A percentile compares a stretch with the other conserved stretches of the same genome.
Evolutionary conservation across 1,139 yeast genomes (phyloP).

Genomic region (Candida anutae): DNA sequence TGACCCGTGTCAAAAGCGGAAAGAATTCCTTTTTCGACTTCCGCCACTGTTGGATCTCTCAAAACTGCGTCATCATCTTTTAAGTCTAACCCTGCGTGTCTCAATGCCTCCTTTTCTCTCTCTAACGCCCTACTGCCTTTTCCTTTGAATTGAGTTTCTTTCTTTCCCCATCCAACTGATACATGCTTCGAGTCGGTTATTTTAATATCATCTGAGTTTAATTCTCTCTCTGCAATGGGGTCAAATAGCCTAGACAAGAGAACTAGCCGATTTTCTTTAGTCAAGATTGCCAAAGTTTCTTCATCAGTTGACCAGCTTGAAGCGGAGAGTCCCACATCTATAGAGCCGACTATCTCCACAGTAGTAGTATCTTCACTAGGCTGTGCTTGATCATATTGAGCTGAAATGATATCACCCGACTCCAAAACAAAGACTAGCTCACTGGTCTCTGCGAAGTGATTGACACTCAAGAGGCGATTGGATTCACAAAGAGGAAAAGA

Average conservation of each 20-base stretch:
- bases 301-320: constrained; percentile 92
- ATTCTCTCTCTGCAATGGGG: constrained; percentile 57
- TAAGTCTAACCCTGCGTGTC: constrained; percentile 59
- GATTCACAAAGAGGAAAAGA: constrained; percentile 20
- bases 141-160: constrained; percentile 95
- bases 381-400: constrained; percentile 46
- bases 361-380: constrained; percentile 47
- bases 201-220: constrained; percentile 56
- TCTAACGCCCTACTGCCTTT: constrained; percentile 82
- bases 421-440: constrained; percentile 56
- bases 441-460: constrained; percentile 57
- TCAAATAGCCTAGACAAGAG: constrained; percentile 74
- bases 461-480: constrained; percentile 36
- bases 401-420: constrained; percentile 63
- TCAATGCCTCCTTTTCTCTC: constrained; percentile 50
- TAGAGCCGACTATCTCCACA: constrained; percentile 75
- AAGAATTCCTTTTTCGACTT: constrained; percentile 59
- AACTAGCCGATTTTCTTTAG: constrained; percentile 53
- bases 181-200: constrained; percentile 70
- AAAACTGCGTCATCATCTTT: constrained; percentile 43
- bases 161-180: constrained; percentile 97
- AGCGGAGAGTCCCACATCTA: constrained; percentile 66
- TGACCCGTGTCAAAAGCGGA: constrained; percentile 44
- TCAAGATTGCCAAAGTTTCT: constrained; percentile 69
- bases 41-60: constrained; percentile 89